These are phyloP conservation scores for Priceomyces melissophilus DNA, from an alignment of 805 yeast genomes.

Conservation along the genomic window DNA sequence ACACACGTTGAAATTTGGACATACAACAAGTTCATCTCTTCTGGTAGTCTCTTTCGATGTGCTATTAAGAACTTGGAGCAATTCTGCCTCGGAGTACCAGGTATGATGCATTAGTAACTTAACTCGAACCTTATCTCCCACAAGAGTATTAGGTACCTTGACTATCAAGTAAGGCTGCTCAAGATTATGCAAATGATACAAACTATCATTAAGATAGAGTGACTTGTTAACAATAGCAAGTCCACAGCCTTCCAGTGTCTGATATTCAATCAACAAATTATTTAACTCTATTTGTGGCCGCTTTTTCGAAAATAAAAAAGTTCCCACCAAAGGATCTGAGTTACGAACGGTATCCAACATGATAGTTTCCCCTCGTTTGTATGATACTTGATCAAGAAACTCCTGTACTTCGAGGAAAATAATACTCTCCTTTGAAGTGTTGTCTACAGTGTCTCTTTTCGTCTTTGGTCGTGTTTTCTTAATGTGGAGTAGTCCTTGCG, in stretches of 20 bases:
- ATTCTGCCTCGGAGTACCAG: constrained; percentile 27
- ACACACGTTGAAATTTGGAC: constrained; percentile 35
- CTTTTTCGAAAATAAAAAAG: constrained; percentile 19
- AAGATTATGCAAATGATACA: constrained; percentile 11
- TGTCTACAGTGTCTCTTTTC: constrained; percentile 29
- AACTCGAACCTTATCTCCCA: constrained; percentile 35
- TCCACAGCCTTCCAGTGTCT: constrained; percentile 36
- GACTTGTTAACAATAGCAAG: constrained; percentile 27
- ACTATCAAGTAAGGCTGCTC: constrained; percentile 20
- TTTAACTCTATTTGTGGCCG: constrained; percentile 14
- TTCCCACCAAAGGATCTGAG: constrained; percentile 18
- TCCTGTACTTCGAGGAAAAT: constrained; percentile 22
- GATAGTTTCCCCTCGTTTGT: not conserved
- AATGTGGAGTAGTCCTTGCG: too few relatives aligned
- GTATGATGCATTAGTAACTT: constrained; percentile 27
- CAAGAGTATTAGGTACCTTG: constrained; percentile 35
- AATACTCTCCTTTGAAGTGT: constrained; percentile 23
- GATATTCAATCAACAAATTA: constrained; percentile 21
- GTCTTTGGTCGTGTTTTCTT: constrained; percentile 11
- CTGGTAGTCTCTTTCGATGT: constrained; percentile 12
- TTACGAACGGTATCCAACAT: constrained; percentile 14
- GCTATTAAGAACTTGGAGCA: constrained; percentile 15
- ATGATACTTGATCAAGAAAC: constrained; percentile 12
- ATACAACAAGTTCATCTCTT: constrained; percentile 24
- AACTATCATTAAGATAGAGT: constrained; percentile 13